phyloP scores from a whole-genome alignment of 2,329 filamentous ascomycete species.

The Alternaria burnsii region DNA sequence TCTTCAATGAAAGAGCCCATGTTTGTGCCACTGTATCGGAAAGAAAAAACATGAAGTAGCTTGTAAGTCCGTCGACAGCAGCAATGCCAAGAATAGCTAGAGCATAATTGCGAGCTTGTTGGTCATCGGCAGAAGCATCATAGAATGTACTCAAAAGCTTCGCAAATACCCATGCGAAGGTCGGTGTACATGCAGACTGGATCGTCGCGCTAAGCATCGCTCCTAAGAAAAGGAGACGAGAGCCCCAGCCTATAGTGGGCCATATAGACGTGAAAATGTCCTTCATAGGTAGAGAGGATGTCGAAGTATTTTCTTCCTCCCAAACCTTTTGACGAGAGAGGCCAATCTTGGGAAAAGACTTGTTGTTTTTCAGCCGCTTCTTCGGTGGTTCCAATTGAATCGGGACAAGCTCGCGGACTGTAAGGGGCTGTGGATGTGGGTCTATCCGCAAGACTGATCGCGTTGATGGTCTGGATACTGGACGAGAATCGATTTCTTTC shows the following conservation, averaged over 20 bases:
- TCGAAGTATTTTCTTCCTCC: background rate
- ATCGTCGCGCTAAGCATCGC: conserved; percentile 70
- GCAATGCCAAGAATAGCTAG: conserved; percentile 74
- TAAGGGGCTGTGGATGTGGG: conserved; percentile 14
- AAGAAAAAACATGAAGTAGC: conserved; percentile 73
- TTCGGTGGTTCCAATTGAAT: background rate
- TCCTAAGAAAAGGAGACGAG: conserved; percentile 64
- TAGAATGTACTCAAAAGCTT: conserved; percentile 77
- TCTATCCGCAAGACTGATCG: conserved; percentile 8
- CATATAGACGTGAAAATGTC: conserved; percentile 75
- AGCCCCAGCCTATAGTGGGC: conserved; percentile 65
- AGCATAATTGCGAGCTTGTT: conserved; percentile 70
- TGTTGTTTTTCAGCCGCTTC: conserved; percentile 4
- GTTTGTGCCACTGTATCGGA: conserved; percentile 75
- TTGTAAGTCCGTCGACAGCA: conserved; percentile 69
- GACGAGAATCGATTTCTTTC: conserved; percentile 13
- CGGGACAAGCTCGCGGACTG: background rate
- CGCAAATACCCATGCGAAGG: conserved; percentile 80
- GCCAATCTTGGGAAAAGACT: conserved; percentile 1
- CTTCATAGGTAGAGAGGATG: conserved; percentile 48
- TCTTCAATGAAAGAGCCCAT: conserved; percentile 79
- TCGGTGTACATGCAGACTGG: conserved; percentile 73
- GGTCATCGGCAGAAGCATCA: conserved; percentile 57
- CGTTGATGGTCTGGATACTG: conserved; percentile 14
- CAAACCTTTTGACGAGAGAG: background rate